A percentile compares a stretch with the other conserved stretches of the same genome.
Evolutionary conservation across 177 flowering plant genomes (phyloP).

Genomic region (Vitis hybrid): DNA sequence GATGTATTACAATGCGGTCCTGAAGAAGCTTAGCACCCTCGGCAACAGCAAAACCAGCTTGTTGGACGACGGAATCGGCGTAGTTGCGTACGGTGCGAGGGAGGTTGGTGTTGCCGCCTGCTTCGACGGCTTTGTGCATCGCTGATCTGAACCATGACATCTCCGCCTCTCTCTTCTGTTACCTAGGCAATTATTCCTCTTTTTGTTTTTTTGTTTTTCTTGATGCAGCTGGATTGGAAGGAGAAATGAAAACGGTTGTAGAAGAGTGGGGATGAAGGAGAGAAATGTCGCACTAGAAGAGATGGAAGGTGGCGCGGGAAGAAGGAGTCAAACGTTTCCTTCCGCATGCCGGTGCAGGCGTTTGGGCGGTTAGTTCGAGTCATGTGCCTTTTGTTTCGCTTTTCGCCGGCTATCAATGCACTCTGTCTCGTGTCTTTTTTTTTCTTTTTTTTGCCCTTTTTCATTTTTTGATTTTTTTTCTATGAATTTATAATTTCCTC

Average conservation of each 20-base stretch:
- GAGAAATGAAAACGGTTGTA: neutral
- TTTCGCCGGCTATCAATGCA: too few species aligned
- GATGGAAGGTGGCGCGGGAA: neutral
- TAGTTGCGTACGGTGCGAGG: constrained; percentile 38
- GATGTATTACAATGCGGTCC: constrained; percentile 51
- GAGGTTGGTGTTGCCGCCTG: constrained; percentile 52
- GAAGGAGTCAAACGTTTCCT: too few species aligned
- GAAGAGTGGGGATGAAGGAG: neutral
- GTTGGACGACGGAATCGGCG: constrained; percentile 50
- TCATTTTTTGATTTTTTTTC: too few species aligned
- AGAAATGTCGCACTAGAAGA: neutral
- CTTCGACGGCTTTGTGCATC: constrained; percentile 77
- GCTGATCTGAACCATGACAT: constrained; percentile 88
- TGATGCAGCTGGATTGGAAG: neutral
- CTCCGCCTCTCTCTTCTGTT: neutral
- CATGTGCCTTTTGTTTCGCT: constrained; percentile 32
- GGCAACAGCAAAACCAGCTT: constrained; percentile 45
- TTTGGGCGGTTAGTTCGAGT: constrained; percentile 13
- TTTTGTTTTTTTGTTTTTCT: neutral
- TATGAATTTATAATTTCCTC: too few species aligned
- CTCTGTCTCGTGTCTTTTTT: too few species aligned
- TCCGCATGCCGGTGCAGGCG: neutral
- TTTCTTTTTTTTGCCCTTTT: too few species aligned
- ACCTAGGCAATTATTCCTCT: constrained; percentile 7
- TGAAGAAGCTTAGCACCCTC: constrained; percentile 51